Evolutionary conservation across 306 rosid species (phyloP).

Genomic region (Carpinus fangiana): DNA sequence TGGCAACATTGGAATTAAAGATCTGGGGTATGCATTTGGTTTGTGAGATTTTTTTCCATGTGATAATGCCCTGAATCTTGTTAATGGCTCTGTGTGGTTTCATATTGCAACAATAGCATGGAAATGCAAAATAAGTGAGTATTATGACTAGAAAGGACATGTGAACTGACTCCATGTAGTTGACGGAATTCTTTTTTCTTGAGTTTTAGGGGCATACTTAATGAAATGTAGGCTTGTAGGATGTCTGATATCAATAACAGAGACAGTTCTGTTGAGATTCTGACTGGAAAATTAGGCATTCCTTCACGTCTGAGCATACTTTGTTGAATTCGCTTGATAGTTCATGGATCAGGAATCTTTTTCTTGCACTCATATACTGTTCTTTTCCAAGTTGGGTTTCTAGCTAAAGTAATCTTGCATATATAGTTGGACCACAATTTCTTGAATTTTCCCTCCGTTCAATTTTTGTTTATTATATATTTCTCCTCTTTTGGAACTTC

Average conservation of each 20-base stretch:
- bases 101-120: not conserved
- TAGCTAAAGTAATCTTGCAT: not conserved
- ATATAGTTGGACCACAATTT: not conserved
- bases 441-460: not conserved
- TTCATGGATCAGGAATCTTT: not conserved
- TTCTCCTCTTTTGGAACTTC: not conserved
- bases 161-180: not conserved
- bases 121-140: not conserved
- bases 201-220: not conserved
- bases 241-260: not conserved
- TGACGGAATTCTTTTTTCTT: not conserved
- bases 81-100: not conserved
- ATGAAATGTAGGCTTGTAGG: not conserved
- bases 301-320: not conserved
- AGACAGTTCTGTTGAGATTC: not conserved
- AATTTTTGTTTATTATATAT: not conserved
- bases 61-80: not conserved
- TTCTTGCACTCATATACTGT: not conserved
- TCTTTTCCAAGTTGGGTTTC: not conserved
- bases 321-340: not conserved
- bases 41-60: not conserved
- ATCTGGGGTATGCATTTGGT: not conserved
- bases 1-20: conserved; percentile 11
- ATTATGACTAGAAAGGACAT: not conserved
- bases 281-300: not conserved